Evolutionary conservation across 345 rosid species (phyloP).

Genomic region (Nasturtium officinale): DNA sequence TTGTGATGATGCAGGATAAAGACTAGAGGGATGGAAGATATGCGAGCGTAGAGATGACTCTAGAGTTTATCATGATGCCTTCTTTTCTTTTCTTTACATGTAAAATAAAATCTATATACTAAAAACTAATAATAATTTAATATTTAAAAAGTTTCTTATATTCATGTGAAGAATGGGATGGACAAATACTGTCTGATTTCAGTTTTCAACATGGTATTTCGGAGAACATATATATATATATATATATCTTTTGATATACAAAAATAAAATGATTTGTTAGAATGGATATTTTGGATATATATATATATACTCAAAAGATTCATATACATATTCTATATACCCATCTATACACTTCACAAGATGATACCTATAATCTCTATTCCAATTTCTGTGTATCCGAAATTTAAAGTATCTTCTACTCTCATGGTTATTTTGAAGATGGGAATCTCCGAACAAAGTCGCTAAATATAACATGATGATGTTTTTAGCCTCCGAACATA

Average conservation of each 20-base stretch:
- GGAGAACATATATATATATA: too few relatives aligned
- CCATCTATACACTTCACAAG: too few relatives aligned
- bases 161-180: background rate
- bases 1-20: slow-evolving; percentile 17
- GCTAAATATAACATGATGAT: too few relatives aligned
- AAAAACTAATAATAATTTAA: background rate
- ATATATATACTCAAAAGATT: background rate
- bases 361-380: too few relatives aligned
- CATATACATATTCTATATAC: background rate
- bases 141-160: background rate
- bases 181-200: background rate
- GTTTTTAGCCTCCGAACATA: too few relatives aligned
- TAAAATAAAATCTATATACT: background rate
- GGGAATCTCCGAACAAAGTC: too few relatives aligned
- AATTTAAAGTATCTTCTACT: background rate
- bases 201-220: too few relatives aligned
- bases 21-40: background rate
- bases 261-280: background rate
- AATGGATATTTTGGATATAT: background rate
- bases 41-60: background rate
- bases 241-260: too few relatives aligned
- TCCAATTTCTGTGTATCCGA: too few relatives aligned
- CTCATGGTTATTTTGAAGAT: too few relatives aligned
- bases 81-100: background rate
- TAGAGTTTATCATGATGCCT: background rate